Evolutionary conservation across 2,329 filamentous ascomycete genomes (phyloP), one percentile per base, ranked within the genome.

Genomic region (Arthroderma sp.): DNA sequence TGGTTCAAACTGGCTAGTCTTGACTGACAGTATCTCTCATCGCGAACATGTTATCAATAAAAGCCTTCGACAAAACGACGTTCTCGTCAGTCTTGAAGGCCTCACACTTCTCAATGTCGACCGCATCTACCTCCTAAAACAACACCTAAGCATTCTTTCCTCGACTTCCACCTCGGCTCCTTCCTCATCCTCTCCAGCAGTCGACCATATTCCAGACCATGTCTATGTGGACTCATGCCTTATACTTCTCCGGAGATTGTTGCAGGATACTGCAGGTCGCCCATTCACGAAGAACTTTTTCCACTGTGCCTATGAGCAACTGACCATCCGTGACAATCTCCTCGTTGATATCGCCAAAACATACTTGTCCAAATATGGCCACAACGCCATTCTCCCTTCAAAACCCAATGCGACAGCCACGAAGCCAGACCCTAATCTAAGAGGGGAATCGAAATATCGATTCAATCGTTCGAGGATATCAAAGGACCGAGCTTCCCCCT

Each of bases 91-190:
- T 45, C 61, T 63, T 38, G 66, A 69, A 47, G 66, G 65, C 2
- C 52, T 69, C 31, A 67, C 65, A 0, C 50, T 69, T 5, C 55
- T 69, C 7, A 67, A 61, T 43, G 63, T 68, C 50, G 65, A 69
- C 52, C 63, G 65, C 34, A 63, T 68, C 45, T 67, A 67, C 46
- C 67, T 61, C 9, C 60, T 69, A 49, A 69, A 69, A 47, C 62
- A 62, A 29, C 56, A 63, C 10, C 57, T 69, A 5, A 64, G 60
- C 45, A 56, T 63, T 4, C 56, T 68, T 8, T 64, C 64, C 3
- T 50, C 46, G 11, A 44, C 50, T 33, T 51, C 49, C 9, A 55
- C 53, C n/a, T 30, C 36, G 7, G 37, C 32, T 7, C 41, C 41
- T 6, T 31, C 31, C 6, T 36, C 38, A 3, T 34, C 41, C 6